These are phyloP conservation scores for Orbilia oligospora DNA, from an alignment of 2,329 filamentous ascomycete genomes.

Conservation along the genomic window DNA sequence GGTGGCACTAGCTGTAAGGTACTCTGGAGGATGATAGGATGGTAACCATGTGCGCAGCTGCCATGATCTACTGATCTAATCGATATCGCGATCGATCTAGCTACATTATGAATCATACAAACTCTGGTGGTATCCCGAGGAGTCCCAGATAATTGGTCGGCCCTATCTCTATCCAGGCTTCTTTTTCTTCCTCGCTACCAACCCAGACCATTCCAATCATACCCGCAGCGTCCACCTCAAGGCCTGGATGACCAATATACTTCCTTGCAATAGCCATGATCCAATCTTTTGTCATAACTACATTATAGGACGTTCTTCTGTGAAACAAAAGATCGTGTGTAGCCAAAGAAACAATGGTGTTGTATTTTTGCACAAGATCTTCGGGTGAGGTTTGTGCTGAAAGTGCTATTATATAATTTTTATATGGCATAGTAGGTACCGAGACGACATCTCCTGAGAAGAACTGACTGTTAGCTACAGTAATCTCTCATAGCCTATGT, in stretches of 20 bases:
- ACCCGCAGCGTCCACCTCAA: conserved; percentile 65
- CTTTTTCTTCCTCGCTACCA: conserved; percentile 62
- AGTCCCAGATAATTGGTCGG: conserved; percentile 60
- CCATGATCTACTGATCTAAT: too few relatives aligned
- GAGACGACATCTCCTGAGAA: conserved; percentile 45
- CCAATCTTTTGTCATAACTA: conserved; percentile 65
- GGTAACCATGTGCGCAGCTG: too few relatives aligned
- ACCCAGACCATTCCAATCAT: conserved; percentile 67
- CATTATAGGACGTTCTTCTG: conserved; percentile 65
- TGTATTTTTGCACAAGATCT: conserved; percentile 39
- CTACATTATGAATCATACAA: neutral
- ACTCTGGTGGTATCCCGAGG: conserved; percentile 23
- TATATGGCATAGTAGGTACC: conserved; percentile 46
- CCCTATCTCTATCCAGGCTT: conserved; percentile 64
- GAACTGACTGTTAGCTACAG: neutral
- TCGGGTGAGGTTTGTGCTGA: conserved; percentile 60
- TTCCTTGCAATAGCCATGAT: conserved; percentile 66
- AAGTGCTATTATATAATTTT: conserved; percentile 23
- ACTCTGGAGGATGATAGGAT: too few relatives aligned
- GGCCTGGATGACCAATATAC: conserved; percentile 61
- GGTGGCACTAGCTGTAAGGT: too few relatives aligned
- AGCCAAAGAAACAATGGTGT: conserved; percentile 61
- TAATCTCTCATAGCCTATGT: neutral
- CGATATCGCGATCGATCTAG: too few relatives aligned
- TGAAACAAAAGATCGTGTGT: conserved; percentile 54